Percentiles rank a stretch among this genome's conserved stretches.
These are phyloP conservation scores for Cercospora sp. DNA, from an alignment of 2,329 filamentous ascomycete genomes.

Conservation along the genomic window DNA sequence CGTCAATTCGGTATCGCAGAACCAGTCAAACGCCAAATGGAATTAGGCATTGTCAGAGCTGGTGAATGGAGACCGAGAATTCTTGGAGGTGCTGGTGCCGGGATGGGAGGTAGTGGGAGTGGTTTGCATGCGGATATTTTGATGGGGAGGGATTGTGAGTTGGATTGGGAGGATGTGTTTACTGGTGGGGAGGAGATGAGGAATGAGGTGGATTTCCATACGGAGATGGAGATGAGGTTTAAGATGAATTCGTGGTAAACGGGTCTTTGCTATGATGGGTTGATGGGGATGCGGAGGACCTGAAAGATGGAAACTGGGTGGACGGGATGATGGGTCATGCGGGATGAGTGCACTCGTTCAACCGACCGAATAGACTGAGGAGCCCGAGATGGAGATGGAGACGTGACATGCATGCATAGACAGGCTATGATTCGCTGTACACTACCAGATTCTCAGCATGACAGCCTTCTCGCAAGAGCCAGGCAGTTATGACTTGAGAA, in stretches of 20 bases:
- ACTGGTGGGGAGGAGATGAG: constrained; percentile 67
- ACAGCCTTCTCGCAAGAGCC: not conserved
- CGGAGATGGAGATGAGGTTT: constrained; percentile 91
- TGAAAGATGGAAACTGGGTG: not conserved
- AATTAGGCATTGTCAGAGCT: constrained; percentile 80
- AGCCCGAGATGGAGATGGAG: not conserved
- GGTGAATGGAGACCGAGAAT: constrained; percentile 77
- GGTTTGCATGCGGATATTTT: constrained; percentile 85
- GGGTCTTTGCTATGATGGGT: no score
- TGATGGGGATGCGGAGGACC: not conserved
- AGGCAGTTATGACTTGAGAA: not conserved
- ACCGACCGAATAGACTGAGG: not conserved
- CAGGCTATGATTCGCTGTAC: constrained; percentile 21
- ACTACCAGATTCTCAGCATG: constrained; percentile 8
- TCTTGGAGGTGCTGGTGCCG: constrained; percentile 52
- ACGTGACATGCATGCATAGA: constrained; percentile 5
- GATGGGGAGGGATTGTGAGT: constrained; percentile 68
- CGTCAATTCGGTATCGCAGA: constrained; percentile 90
- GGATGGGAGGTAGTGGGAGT: constrained; percentile 40
- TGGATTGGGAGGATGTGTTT: constrained; percentile 94
- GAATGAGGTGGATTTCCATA: constrained; percentile 70
- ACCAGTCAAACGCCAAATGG: constrained; percentile 90
- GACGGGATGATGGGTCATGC: not conserved
- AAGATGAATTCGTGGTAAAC: constrained; percentile 64
- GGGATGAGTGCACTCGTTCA: constrained; percentile 1